Conservation (phyloP, 441 rosid species). For the Adansonia gregorii region DNA sequence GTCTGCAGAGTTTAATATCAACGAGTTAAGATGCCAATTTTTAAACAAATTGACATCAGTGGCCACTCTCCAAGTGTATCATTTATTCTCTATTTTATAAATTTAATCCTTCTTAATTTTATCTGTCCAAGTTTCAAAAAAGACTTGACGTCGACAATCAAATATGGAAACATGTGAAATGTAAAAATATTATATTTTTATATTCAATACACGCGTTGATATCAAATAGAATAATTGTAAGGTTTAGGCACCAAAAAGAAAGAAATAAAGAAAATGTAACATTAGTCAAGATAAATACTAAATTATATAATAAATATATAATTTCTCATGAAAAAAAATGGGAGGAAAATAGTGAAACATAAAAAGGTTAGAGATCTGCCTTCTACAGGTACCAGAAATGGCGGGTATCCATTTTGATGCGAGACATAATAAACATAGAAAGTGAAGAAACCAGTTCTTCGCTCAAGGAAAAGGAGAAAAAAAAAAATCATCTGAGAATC, state of each 20-base stretch:
- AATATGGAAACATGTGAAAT: not conserved
- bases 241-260: not conserved
- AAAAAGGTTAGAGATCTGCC: not conserved
- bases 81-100: not conserved
- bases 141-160: not conserved
- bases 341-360: not conserved
- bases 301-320: not conserved
- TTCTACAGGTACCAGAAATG: conserved; percentile 4
- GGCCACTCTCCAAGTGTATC: not conserved
- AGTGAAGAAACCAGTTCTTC: not conserved
- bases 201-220: not conserved
- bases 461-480: not conserved
- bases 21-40: not conserved
- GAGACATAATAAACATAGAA: not conserved
- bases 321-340: not conserved
- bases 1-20: not conserved
- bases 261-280: conserved; percentile 11
- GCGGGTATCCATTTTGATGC: not conserved
- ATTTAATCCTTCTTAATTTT: conserved; percentile 3
- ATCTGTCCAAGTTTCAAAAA: not conserved
- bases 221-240: not conserved
- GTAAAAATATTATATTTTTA: not conserved
- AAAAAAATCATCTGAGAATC: not conserved
- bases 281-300: not conserved
- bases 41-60: not conserved